Conservation (phyloP, 2,329 filamentous ascomycete species). For the Ophiostoma sp. region DNA sequence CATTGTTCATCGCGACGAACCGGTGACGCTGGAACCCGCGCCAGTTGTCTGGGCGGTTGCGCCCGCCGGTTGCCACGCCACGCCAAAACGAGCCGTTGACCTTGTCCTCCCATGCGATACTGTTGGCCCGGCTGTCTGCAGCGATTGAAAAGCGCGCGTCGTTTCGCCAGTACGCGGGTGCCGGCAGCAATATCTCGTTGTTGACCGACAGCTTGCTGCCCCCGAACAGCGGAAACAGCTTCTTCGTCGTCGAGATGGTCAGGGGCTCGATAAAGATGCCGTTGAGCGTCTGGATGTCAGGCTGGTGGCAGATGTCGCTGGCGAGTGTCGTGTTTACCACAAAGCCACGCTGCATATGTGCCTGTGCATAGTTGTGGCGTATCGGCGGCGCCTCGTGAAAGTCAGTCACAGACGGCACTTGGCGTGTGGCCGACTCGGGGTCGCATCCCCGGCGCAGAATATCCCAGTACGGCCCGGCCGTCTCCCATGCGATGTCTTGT, state of each 20-base stretch:
- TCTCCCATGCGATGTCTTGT: slow-evolving; percentile 40
- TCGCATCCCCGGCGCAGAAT: slow-evolving; percentile 56
- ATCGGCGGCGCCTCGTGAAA: slow-evolving; percentile 44
- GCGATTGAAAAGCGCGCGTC: slow-evolving; percentile 58
- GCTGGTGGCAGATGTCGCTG: slow-evolving; percentile 60
- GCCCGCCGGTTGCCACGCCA: slow-evolving; percentile 61
- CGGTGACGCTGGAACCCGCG: slow-evolving; percentile 68
- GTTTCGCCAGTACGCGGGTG: slow-evolving; percentile 62
- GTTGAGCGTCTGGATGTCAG: slow-evolving; percentile 56
- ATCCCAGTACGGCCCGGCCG: slow-evolving; percentile 52
- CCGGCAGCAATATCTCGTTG: slow-evolving; percentile 64
- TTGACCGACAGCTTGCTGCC: slow-evolving; percentile 64
- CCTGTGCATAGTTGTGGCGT: slow-evolving; percentile 41
- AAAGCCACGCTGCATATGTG: slow-evolving; percentile 52
- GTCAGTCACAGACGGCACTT: slow-evolving; percentile 38
- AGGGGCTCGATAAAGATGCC: slow-evolving; percentile 60
- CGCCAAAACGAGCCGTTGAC: slow-evolving; percentile 54
- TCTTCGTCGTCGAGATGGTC: slow-evolving; percentile 50
- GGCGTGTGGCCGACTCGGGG: slow-evolving; percentile 56
- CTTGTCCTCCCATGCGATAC: slow-evolving; percentile 56
- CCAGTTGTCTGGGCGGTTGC: slow-evolving; percentile 58
- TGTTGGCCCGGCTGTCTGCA: slow-evolving; percentile 37
- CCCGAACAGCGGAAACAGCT: slow-evolving; percentile 60
- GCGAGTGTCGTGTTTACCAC: slow-evolving; percentile 58
- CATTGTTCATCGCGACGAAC: slow-evolving; percentile 68